Percentiles rank a stretch among this genome's conserved stretches.
Conservation (phyloP, 352 stramenopile genomes). For the Peronospora farinosa region DNA sequence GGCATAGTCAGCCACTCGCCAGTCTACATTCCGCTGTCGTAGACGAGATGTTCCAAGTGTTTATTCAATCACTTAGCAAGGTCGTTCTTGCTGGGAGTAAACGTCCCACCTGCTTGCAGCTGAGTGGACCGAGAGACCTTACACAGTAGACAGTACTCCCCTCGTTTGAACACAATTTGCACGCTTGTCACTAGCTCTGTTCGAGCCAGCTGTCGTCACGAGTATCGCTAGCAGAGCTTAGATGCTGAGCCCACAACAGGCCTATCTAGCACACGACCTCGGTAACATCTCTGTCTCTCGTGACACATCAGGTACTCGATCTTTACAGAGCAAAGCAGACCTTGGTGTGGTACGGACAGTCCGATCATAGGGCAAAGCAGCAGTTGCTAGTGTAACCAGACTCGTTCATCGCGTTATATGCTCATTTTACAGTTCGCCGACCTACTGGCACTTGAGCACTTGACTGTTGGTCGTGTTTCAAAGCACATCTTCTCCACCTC, state of each 20-base stretch:
- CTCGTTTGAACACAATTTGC: conserved; percentile 15
- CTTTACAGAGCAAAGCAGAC: conserved; percentile 24
- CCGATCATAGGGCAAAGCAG: conserved; percentile 23
- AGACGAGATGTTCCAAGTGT: too few species aligned
- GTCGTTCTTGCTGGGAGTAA: conserved; percentile 9
- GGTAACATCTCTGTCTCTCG: conserved; percentile 31
- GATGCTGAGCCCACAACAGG: conserved; percentile 19
- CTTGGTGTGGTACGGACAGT: conserved; percentile 27
- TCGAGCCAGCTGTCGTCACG: conserved; percentile 15
- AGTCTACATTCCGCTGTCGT: too few species aligned
- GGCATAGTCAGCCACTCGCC: too few species aligned
- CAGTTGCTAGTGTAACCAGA: conserved; percentile 9
- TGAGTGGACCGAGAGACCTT: conserved; percentile 10
- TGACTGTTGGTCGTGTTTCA: conserved; percentile 7
- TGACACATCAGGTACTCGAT: conserved; percentile 17
- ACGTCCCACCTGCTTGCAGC: conserved; percentile 1
- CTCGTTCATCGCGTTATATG: conserved; percentile 10
- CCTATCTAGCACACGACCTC: conserved; percentile 23
- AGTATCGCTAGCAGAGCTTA: conserved; percentile 5
- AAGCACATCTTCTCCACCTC: conserved; percentile 22
- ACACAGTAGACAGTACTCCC: background rate
- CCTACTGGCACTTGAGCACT: conserved; percentile 14
- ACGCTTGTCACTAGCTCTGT: conserved; percentile 25
- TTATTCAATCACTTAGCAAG: too few species aligned
- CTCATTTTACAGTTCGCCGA: conserved; percentile 37